Evolutionary conservation across 2,329 filamentous ascomycete genomes (phyloP).

Genomic region (Pseudogymnoascus sp.): DNA sequence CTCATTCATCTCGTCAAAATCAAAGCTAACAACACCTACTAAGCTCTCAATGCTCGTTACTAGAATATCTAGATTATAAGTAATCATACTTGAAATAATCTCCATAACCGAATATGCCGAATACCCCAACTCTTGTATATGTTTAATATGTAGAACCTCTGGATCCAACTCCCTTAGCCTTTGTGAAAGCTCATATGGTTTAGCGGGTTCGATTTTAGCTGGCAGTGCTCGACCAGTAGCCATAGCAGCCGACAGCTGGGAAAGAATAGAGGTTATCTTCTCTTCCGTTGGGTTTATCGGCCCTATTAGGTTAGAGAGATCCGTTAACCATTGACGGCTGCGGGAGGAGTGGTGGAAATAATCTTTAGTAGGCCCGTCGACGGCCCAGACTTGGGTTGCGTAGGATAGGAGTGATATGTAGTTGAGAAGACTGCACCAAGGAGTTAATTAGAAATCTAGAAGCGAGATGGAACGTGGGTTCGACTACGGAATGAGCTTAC

Average conservation of each 20-base stretch:
- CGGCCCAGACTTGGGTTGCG: slow-evolving; percentile 6
- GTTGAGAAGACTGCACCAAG: neutral
- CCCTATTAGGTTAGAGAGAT: slow-evolving; percentile 7
- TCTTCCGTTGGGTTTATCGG: slow-evolving; percentile 6
- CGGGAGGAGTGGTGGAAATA: slow-evolving; percentile 2
- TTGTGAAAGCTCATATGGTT: slow-evolving; percentile 8
- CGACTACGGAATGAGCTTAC: neutral
- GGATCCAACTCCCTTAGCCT: slow-evolving; percentile 9
- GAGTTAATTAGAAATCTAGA: slow-evolving; percentile 4
- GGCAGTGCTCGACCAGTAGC: neutral
- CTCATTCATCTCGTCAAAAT: neutral
- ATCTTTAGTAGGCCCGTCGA: neutral
- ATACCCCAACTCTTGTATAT: slow-evolving; percentile 7
- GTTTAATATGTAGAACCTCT: slow-evolving; percentile 4
- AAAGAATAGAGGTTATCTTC: slow-evolving; percentile 10
- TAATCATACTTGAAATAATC: slow-evolving; percentile 10
- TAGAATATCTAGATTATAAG: neutral
- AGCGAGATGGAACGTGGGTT: neutral
- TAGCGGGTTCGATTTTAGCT: neutral
- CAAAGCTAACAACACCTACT: slow-evolving; percentile 5
- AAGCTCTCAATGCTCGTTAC: slow-evolving; percentile 6
- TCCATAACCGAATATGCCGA: slow-evolving; percentile 9
- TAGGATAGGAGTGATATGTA: slow-evolving; percentile 9
- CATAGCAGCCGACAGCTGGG: slow-evolving; percentile 3
- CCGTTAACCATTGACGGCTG: neutral